phyloP scores from a whole-genome alignment of 768 basidiomycete genomes.

The Plicaturopsis crispa region DNA sequence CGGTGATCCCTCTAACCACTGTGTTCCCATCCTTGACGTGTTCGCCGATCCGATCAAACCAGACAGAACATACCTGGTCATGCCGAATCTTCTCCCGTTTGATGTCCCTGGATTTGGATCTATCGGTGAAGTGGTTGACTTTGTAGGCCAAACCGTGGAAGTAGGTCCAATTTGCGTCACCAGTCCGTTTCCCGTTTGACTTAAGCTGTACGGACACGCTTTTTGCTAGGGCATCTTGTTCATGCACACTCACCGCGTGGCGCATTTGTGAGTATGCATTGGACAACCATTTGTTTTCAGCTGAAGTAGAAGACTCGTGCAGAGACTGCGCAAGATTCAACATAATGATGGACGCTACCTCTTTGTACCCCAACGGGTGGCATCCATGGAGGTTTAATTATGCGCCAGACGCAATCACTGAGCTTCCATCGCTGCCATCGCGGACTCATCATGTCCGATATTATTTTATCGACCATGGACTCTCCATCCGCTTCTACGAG shows the following conservation, averaged over 20 bases:
- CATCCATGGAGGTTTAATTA: conserved; percentile 2
- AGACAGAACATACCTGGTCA: conserved; percentile 9
- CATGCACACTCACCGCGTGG: conserved; percentile 7
- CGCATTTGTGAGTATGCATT: not conserved
- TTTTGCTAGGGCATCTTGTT: conserved; percentile 6
- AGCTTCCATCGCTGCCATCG: not conserved
- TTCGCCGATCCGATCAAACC: conserved; percentile 3
- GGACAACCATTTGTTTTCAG: not conserved
- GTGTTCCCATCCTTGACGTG: conserved; percentile 7
- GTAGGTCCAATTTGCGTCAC: conserved; percentile 2
- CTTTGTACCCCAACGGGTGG: conserved; percentile 8
- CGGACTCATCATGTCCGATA: conserved; percentile 13
- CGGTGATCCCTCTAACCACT: conserved; percentile 7
- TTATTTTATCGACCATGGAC: conserved; percentile 21
- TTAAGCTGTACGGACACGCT: not conserved
- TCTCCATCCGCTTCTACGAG: conserved; percentile 3
- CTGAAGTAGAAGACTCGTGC: too few relatives aligned
- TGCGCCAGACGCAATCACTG: not conserved
- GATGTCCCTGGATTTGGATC: conserved; percentile 11
- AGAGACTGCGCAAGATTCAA: too few relatives aligned
- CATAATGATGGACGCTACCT: conserved; percentile 10
- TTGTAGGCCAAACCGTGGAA: conserved; percentile 14
- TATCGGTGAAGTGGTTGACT: conserved; percentile 14
- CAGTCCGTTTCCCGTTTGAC: not conserved
- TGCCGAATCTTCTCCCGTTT: conserved; percentile 10